A percentile compares a stretch with the other conserved stretches of the same genome.
Conservation (phyloP, 306 rosid genomes). For the Heteromeles arbutifolia region DNA sequence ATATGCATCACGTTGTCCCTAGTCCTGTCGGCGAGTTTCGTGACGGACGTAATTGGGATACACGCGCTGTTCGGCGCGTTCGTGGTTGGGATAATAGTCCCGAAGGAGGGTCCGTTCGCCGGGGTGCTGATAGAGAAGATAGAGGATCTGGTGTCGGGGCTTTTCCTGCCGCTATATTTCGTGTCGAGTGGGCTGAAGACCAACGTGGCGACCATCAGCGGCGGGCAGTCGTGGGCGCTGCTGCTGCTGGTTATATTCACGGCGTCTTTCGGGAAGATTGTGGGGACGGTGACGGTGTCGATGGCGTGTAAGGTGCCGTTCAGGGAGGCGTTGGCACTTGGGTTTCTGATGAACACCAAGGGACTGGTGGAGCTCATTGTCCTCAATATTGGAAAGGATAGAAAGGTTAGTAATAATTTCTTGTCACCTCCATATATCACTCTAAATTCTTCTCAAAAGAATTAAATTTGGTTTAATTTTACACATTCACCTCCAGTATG, state of each 20-base stretch:
- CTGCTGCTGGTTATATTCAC: conserved; percentile 48
- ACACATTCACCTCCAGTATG: no score
- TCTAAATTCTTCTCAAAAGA: no score
- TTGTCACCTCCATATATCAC: neutral
- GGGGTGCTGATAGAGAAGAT: conserved; percentile 58
- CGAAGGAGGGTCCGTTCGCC: conserved; percentile 66
- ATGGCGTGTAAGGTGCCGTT: conserved; percentile 33
- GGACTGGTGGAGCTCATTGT: conserved; percentile 77
- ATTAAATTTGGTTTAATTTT: no score
- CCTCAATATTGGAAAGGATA: conserved; percentile 73
- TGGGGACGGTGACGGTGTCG: conserved; percentile 44
- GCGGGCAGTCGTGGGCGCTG: conserved; percentile 54
- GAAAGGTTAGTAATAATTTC: conserved; percentile 37
- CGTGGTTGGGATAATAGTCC: conserved; percentile 50
- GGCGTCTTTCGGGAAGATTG: conserved; percentile 64
- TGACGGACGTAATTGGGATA: conserved; percentile 60
- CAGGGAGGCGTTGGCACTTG: conserved; percentile 60
- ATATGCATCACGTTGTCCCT: conserved; percentile 48
- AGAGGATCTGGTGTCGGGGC: conserved; percentile 56
- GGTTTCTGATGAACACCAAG: conserved; percentile 74
- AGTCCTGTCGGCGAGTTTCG: conserved; percentile 56
- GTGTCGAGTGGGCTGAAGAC: conserved; percentile 73
- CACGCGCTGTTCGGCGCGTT: conserved; percentile 76
- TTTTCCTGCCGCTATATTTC: conserved; percentile 61
- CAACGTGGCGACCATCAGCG: conserved; percentile 55